Evolutionary conservation across 192 early-diverging fungal genomes (phyloP), one percentile per base, ranked within the genome.

Genomic region (Fimicolochytrium jonesii): DNA sequence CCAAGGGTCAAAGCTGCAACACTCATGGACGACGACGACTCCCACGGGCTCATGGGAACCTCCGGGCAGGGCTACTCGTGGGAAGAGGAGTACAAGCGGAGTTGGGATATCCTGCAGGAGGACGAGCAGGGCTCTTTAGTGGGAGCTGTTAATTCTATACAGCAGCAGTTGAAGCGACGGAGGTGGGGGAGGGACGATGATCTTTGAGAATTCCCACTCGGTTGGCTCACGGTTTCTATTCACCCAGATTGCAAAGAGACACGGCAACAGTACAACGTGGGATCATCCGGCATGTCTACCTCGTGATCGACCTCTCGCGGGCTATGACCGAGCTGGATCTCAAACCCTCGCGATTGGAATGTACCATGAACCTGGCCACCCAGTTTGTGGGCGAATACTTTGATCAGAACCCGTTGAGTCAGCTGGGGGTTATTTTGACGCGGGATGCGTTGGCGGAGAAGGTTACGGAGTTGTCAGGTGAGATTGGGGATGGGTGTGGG

Each of bases 31-130:
- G 64, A 66, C 37, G 64, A 66, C 28, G 64, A 66, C n/a, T 26
- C 32, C 2, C 44, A 58, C 28, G 45, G 44, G 2, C 47, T 66
- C 5, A 36, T 54, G 44, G 64, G 64, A 10, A 56, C 34, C 6
- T 66, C 64, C 20, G 67, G 78, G 51, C 51, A 58, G 46, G 91
- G 90, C 9, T 93, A 95, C 63, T 71, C 89, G 34, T 98, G 95
- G 95, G 92, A 96, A 71, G 90, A 88, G 66, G 92, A 93, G 61
- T 98, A 96, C 81, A 94, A 95, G 71, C 85, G 94, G 17, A 88
- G 85, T 59, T 98, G 95, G 95, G 95, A 98, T 68, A 17, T 67
- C 5, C 49, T 55, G 44, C 56, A 70, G 35, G 68, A 71, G 46
- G 74, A 76, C 68, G 88, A 89, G 29, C 80, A 84, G 50, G 94